phyloP scores from a whole-genome alignment of 345 rosid genomes.

The Brassica rapa region DNA sequence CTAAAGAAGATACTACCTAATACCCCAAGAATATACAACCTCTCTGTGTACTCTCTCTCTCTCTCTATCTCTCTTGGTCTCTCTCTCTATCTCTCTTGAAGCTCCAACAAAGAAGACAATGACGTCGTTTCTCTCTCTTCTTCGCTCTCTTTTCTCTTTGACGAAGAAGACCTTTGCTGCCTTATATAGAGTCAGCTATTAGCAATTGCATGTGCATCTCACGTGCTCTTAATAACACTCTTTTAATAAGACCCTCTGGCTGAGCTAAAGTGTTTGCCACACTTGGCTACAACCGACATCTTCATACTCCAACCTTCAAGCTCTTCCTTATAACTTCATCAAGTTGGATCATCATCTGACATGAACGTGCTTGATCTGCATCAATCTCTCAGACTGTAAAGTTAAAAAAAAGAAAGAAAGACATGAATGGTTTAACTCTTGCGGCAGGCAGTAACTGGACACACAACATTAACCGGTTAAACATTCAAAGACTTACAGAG shows the following conservation, averaged over 20 bases:
- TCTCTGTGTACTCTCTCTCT: background rate
- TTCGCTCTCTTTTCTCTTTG: too few species aligned
- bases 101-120: too few species aligned
- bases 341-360: background rate
- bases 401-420: background rate
- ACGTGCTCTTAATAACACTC: too few species aligned
- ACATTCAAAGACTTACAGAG: slow-evolving; percentile 1
- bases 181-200: too few species aligned
- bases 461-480: background rate
- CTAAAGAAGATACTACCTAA: background rate
- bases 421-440: background rate
- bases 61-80: background rate
- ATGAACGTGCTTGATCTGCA: slow-evolving; percentile 8
- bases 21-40: background rate
- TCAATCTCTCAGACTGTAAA: slow-evolving; percentile 25
- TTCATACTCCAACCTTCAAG: background rate
- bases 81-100: background rate
- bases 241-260: too few species aligned
- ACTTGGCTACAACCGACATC: too few species aligned
- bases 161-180: too few species aligned
- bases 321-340: background rate
- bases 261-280: too few species aligned
- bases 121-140: too few species aligned
- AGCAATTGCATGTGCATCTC: too few species aligned
- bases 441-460: background rate